Percentiles rank a stretch among this genome's conserved stretches.
phyloP scores from a whole-genome alignment of 345 rosid genomes.

The Citrus maxima region DNA sequence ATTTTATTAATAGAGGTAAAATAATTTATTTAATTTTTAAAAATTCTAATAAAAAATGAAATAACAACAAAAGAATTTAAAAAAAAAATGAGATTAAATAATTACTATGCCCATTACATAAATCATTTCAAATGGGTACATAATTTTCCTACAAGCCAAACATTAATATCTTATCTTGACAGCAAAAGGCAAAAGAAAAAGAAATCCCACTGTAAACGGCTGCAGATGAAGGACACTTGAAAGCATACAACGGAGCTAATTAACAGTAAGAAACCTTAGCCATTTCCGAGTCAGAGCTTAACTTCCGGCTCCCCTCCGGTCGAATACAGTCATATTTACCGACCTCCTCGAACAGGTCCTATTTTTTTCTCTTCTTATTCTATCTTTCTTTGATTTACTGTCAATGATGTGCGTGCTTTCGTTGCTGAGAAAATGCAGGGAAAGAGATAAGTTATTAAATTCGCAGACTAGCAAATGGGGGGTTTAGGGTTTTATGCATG shows the following conservation, averaged over 20 bases:
- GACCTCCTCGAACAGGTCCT: not conserved
- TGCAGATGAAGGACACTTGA: not conserved
- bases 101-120: too few species aligned
- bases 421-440: not conserved
- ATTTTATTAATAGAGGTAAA: too few species aligned
- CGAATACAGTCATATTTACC: not conserved
- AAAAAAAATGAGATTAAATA: too few species aligned
- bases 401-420: not conserved
- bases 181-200: not conserved
- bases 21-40: too few species aligned
- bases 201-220: not conserved
- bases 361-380: not conserved
- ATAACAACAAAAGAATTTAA: too few species aligned
- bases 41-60: too few species aligned
- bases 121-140: too few species aligned
- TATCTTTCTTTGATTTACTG: not conserved
- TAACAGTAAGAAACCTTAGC: constrained; percentile 2
- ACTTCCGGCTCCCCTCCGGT: not conserved
- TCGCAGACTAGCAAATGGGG: not conserved
- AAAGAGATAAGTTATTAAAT: not conserved
- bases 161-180: not conserved
- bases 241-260: not conserved
- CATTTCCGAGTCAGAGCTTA: not conserved
- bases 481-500: not conserved
- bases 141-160: too few species aligned